phyloP scores from a whole-genome alignment of 495 filamentous ascomycete species.

The Trichoderma reesei region DNA sequence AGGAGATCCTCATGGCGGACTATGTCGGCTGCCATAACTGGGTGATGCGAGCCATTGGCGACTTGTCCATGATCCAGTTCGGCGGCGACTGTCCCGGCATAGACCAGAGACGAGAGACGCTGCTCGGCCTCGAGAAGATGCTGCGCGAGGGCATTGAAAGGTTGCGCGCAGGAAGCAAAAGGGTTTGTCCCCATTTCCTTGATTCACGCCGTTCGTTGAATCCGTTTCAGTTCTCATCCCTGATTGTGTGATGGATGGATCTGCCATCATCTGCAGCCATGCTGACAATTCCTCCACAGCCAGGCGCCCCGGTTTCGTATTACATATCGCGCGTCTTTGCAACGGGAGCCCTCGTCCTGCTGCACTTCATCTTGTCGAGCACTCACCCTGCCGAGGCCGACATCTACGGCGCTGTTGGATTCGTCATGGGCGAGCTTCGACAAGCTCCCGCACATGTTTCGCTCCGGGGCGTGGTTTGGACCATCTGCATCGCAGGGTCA shows the following conservation, averaged over 20 bases:
- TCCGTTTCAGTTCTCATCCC: too few relatives aligned
- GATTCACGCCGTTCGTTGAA: background rate
- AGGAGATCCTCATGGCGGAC: constrained; percentile 3
- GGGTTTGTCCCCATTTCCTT: background rate
- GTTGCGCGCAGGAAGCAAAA: background rate
- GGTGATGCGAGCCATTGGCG: constrained; percentile 4
- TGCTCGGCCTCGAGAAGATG: background rate
- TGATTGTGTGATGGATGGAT: too few relatives aligned
- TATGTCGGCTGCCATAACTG: background rate
- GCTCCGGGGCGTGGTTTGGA: background rate
- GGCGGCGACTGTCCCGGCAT: background rate
- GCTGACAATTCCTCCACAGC: background rate
- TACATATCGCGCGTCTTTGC: background rate
- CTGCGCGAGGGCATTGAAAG: background rate
- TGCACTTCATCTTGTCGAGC: background rate
- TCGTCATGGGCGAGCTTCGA: background rate
- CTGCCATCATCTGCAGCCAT: background rate
- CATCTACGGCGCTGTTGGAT: background rate
- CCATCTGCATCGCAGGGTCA: background rate
- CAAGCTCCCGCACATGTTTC: background rate
- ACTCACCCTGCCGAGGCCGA: background rate
- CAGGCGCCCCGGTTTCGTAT: background rate
- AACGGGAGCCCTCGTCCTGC: background rate
- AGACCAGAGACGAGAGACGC: background rate
- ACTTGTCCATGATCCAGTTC: background rate